phyloP scores from a whole-genome alignment of 2,329 filamentous ascomycete species.

The Arthrobotrys iridis region DNA sequence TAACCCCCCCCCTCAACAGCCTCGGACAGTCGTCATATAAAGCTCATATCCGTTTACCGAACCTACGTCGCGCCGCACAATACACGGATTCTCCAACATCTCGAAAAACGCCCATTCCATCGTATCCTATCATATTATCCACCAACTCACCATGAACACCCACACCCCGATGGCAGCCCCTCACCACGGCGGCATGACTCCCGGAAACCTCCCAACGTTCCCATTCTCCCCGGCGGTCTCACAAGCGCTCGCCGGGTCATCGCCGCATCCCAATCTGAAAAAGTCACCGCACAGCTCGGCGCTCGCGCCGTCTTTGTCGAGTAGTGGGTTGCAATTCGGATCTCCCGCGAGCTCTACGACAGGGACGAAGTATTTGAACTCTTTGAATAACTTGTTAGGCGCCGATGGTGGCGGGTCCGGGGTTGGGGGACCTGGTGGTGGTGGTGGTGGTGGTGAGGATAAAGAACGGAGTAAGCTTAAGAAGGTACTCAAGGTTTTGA shows the following conservation, averaged over 20 bases:
- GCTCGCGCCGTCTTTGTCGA: constrained; percentile 45
- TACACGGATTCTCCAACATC: background rate
- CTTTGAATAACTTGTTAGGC: constrained; percentile 25
- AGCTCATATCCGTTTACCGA: background rate
- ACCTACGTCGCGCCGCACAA: background rate
- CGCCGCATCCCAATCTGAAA: constrained; percentile 45
- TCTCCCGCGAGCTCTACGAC: constrained; percentile 48
- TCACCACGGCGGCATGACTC: constrained; percentile 31
- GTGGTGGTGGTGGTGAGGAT: constrained; percentile 26
- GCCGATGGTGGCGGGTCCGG: constrained; percentile 18
- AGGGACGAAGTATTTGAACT: constrained; percentile 43
- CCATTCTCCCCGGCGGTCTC: constrained; percentile 51
- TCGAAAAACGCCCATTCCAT: background rate
- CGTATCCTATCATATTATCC: no score
- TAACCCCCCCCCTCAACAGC: background rate
- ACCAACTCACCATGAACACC: constrained; percentile 34
- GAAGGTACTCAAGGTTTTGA: constrained; percentile 56
- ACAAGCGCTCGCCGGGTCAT: constrained; percentile 48
- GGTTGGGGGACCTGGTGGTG: background rate
- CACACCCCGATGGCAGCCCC: constrained; percentile 48
- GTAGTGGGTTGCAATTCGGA: constrained; percentile 46
- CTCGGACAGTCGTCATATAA: background rate
- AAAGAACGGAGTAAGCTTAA: constrained; percentile 46
- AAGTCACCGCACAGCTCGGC: constrained; percentile 51
- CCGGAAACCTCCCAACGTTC: constrained; percentile 42